Evolutionary conservation across 2,329 filamentous ascomycete species (phyloP), one percentile per base, ranked within the genome.

Genomic region (Phialophora tarda): DNA sequence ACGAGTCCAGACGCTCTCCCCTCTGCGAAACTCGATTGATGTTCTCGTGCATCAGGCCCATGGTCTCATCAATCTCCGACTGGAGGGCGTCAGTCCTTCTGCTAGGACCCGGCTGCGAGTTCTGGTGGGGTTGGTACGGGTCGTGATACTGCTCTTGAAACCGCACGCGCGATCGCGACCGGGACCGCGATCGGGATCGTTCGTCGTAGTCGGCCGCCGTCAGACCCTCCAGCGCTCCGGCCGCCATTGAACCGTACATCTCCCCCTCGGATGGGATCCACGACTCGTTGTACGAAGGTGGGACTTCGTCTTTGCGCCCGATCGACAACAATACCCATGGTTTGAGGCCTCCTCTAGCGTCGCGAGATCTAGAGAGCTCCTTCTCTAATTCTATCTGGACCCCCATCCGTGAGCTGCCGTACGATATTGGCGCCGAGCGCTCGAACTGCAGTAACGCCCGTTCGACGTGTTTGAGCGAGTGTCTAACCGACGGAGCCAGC

Each of bases 311-410:
- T 17, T 26, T 44, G 30, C 56, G 55, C 4, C 41, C 44, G 14
- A 64, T 59, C n/a, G 62, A 64, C 7, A 59, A 14, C 34, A 58
- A 24, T 2, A 53, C 56, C 54, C 62, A 58, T 12, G 62, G 62
- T 10, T 23, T 64, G 11, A 21, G 47, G 3, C 41, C 12, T 24
- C 23, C 23, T 3, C 30, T 38, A 5, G 38, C n/a, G 34, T 47
- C n/a, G 21, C 54, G 44, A 28, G 62, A 24, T n/a, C 14, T 4
- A 12, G 17, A 10, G 47, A 58, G 30, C 4, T 62, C 63, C 44
- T 56, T 65, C 38, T 65, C 58, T 21, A 65, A 21, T 44, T 65
- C 59, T 23, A 65, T 47, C 1, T 56, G 41, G 10, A 65, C 58
- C 4, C 26, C 23, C 26, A 65, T 57, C 7, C 58, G 57, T 10